A percentile compares a stretch with the other conserved stretches of the same genome.
Evolutionary conservation across 2,329 filamentous ascomycete genomes (phyloP).

Genomic region (Pseudogymnoascus sp.): DNA sequence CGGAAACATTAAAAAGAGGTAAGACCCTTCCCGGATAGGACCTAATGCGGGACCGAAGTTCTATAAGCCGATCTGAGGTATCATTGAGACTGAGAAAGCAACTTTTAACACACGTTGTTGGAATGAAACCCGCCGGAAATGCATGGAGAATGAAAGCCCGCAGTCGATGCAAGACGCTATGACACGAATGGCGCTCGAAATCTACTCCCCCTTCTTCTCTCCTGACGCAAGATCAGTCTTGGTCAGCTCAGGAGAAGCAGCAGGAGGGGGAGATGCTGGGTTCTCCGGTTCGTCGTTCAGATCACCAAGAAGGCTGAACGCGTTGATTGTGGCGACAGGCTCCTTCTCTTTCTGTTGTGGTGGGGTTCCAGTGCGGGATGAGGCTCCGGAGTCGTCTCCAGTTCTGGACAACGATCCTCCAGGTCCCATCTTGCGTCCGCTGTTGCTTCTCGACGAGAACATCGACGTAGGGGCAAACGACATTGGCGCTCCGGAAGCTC

Average conservation of each 20-base stretch:
- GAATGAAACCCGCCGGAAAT: slow-evolving; percentile 34
- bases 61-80: slow-evolving; percentile 33
- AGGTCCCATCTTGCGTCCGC: slow-evolving; percentile 71
- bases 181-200: slow-evolving; percentile 9
- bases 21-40: slow-evolving; percentile 15
- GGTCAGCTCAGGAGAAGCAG: slow-evolving; percentile 56
- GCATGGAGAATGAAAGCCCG: slow-evolving; percentile 33
- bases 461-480: slow-evolving; percentile 77
- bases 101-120: slow-evolving; percentile 38
- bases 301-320: slow-evolving; percentile 56
- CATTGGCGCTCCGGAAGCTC: slow-evolving; percentile 44
- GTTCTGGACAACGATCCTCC: slow-evolving; percentile 63
- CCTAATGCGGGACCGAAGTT: slow-evolving; percentile 27
- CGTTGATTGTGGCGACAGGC: slow-evolving; percentile 68
- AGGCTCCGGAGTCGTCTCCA: slow-evolving; percentile 77
- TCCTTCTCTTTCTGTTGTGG: slow-evolving; percentile 58
- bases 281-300: slow-evolving; percentile 48
- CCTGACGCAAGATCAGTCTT: slow-evolving; percentile 49
- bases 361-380: slow-evolving; percentile 83
- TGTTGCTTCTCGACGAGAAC: slow-evolving; percentile 84
- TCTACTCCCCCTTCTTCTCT: slow-evolving; percentile 36
- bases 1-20: slow-evolving; percentile 13
- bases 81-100: slow-evolving; percentile 35
- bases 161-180: slow-evolving; percentile 33
- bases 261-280: slow-evolving; percentile 62